Base-by-base conservation (phyloP, 2,329 filamentous ascomycete species). In the Verticillium tricorpus region DNA sequence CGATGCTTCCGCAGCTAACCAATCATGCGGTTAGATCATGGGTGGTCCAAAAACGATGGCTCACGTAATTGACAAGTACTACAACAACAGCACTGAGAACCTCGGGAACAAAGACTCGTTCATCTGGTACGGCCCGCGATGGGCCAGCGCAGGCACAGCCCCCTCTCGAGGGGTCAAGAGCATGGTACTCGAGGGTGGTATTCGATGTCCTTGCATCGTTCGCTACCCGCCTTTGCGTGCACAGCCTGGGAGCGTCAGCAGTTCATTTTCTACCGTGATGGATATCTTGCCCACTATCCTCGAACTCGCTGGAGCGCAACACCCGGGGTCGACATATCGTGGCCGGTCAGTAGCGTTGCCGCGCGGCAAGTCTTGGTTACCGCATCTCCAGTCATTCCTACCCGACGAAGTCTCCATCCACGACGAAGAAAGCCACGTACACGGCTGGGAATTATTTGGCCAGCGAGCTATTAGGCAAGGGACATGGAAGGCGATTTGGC, bases 401-500 rank as follows among this genome's bases (percentile, higher is more conserved):
- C 28, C 28, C 28, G 78, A 75, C 1, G 57, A 67, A 6, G 0
- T 60, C 69, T 0, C 64, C 71, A 78, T 85, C 54, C 71, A 69
- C 62, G 72, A 87, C 67, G 77, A 77, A 1, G 70, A 78, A 39
- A 79, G 84, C 62, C 80, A 81, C 64, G 78, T 85, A 57, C 65
- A 68, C 58, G 84, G 83, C 28, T 86, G 84, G 83, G 83, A 87
- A 64, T 80, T 79, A 0, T 85, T 80, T 66, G 81, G 82, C 0
- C 77, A 79, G 3, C 66, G 64, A 2, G 85, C 85, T 0, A 77
- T 85, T 28, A 81, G 83, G 52, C 81, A 80, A 59, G 82, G 80
- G 7, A 77, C 83, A 66, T 87, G 80, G 78, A 86, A 86, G 69
- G 83, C 83, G 5, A 78, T 84, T 52, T 85, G 82, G 67, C 82